phyloP scores from a whole-genome alignment of 2,329 filamentous ascomycete species.

The Peltaster fructicola region DNA sequence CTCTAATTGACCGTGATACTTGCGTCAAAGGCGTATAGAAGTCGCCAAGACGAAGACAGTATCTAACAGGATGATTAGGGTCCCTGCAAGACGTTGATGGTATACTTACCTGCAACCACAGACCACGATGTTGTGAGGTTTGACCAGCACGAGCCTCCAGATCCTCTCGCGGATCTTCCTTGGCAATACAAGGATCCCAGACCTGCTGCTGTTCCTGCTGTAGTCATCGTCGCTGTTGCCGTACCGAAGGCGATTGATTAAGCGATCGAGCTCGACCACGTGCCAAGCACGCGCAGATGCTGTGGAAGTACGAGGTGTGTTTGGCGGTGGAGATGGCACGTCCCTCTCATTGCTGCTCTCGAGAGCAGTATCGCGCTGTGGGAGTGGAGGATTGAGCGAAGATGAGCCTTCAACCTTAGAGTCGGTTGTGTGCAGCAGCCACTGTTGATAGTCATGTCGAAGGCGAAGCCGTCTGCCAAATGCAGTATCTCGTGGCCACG shows the following conservation, averaged over 20 bases:
- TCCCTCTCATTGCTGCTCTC: too few relatives aligned
- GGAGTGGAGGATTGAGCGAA: too few relatives aligned
- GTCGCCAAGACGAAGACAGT: slow-evolving; percentile 1
- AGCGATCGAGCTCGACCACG: neutral
- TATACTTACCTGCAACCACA: slow-evolving; percentile 2
- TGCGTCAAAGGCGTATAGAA: slow-evolving; percentile 1
- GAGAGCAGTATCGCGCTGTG: too few relatives aligned
- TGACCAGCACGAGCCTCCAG: slow-evolving; percentile 1
- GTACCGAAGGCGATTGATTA: neutral
- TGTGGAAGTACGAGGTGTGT: neutral
- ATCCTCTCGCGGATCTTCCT: slow-evolving; percentile 1
- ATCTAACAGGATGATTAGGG: slow-evolving; percentile 1
- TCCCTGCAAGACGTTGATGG: neutral
- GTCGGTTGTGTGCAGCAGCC: too few relatives aligned
- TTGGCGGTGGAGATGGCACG: neutral
- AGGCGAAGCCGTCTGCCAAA: too few relatives aligned
- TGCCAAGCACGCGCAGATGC: neutral
- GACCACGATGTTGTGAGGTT: slow-evolving; percentile 1
- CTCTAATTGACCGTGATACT: slow-evolving; percentile 1
- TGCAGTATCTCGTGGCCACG: too few relatives aligned
- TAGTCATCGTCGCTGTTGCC: slow-evolving; percentile 1
- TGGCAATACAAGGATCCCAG: slow-evolving; percentile 1
- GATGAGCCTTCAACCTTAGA: too few relatives aligned
- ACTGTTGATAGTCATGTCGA: too few relatives aligned
- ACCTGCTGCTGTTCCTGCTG: neutral